phyloP scores from a whole-genome alignment of 371 early-diverging fungal genomes.

The Amoeboaphelidium protococcarum region DNA sequence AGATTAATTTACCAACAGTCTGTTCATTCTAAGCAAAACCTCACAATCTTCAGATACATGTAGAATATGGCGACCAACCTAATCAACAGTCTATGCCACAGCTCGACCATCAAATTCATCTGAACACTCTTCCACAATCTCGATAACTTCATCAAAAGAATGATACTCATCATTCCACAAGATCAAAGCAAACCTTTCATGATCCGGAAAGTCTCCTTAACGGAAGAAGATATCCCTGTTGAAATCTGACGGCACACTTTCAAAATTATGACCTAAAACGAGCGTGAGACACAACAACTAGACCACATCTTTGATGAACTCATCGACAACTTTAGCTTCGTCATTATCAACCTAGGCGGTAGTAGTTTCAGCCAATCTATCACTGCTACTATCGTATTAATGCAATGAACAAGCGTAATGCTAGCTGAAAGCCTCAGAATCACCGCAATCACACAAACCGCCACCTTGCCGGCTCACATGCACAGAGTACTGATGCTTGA shows the following conservation, averaged over 20 bases:
- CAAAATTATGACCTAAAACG: constrained; percentile 2
- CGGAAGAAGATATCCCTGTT: neutral
- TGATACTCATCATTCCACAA: constrained; percentile 92
- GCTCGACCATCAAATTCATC: too few relatives aligned
- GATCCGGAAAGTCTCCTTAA: constrained; percentile 1
- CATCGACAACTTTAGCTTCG: constrained; percentile 1
- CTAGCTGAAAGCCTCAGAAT: constrained; percentile 73
- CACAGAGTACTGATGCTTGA: constrained; percentile 59
- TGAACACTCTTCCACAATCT: neutral
- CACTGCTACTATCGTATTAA: constrained; percentile 1
- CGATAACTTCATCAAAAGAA: constrained; percentile 51
- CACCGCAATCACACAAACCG: constrained; percentile 95
- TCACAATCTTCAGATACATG: too few relatives aligned
- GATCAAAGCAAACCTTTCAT: constrained; percentile 28
- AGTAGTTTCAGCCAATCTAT: neutral
- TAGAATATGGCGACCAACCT: too few relatives aligned
- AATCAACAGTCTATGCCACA: too few relatives aligned
- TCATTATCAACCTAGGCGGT: constrained; percentile 15
- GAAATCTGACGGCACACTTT: constrained; percentile 1
- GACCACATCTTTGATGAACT: constrained; percentile 17
- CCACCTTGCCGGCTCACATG: constrained; percentile 47
- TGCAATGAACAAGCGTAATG: constrained; percentile 61
- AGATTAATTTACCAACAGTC: too few relatives aligned
- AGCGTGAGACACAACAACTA: constrained; percentile 39
- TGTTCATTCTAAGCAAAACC: too few relatives aligned